These are phyloP conservation scores for Elsinoe fawcettii DNA, from an alignment of 2,329 filamentous ascomycete species.

Conservation along the genomic window DNA sequence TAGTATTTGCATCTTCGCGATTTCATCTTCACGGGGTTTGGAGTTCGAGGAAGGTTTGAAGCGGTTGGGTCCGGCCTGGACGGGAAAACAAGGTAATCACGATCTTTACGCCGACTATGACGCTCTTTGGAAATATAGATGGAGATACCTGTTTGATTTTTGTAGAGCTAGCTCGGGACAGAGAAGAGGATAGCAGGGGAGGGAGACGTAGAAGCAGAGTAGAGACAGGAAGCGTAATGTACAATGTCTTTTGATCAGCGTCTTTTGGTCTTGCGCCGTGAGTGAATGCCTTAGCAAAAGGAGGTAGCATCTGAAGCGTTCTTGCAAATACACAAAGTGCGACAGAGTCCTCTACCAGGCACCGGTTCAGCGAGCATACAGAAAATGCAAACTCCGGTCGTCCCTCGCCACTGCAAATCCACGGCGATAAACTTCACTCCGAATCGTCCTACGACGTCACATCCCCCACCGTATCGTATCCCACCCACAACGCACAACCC, in stretches of 20 bases:
- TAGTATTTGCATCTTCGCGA: no score
- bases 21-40: not conserved
- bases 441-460: no score
- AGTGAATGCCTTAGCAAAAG: no score
- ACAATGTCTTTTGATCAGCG: slow-evolving; percentile 11
- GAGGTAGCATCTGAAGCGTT: no score
- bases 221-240: not conserved
- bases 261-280: no score
- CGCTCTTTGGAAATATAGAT: not conserved
- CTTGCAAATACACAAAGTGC: no score
- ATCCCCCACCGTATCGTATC: not conserved
- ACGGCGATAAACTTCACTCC: no score
- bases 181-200: not conserved
- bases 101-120: slow-evolving; percentile 13
- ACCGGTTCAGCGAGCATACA: no score
- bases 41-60: not conserved
- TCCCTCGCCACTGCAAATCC: no score
- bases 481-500: not conserved
- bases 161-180: not conserved
- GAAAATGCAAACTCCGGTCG: no score
- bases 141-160: not conserved
- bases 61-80: not conserved
- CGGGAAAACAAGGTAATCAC: not conserved
- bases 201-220: not conserved
- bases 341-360: no score